phyloP scores from a whole-genome alignment of 345 rosid species.

The Gossypium anomalum region DNA sequence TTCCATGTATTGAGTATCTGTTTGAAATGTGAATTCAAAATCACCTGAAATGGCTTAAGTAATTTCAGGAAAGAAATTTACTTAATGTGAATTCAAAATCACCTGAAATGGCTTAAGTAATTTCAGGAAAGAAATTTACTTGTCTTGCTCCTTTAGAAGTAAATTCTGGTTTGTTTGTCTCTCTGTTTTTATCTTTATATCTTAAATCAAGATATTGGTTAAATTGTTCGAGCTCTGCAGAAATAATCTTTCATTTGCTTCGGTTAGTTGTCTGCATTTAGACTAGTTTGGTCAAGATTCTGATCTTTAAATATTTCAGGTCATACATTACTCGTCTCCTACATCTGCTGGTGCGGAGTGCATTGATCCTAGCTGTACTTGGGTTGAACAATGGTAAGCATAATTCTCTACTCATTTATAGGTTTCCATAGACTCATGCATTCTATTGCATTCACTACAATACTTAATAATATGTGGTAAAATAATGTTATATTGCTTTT shows the following conservation, averaged over 20 bases:
- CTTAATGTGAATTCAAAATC: neutral
- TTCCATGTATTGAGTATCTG: neutral
- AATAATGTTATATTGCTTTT: neutral
- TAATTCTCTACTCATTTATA: conserved; percentile 12
- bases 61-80: neutral
- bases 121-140: neutral
- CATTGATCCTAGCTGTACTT: conserved; percentile 70
- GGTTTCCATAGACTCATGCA: conserved; percentile 11
- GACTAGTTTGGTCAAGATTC: neutral
- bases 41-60: neutral
- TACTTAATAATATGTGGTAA: neutral
- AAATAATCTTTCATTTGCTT: neutral
- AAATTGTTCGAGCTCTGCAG: neutral
- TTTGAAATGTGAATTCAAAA: neutral
- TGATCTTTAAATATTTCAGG: conserved; percentile 35
- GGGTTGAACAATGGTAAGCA: conserved; percentile 92
- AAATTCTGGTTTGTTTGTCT: neutral
- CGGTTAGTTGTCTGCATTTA: neutral
- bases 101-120: neutral
- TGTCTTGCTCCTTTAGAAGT: neutral
- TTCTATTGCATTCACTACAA: neutral
- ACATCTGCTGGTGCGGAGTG: conserved; percentile 89
- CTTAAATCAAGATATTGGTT: neutral
- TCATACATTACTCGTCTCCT: conserved; percentile 63
- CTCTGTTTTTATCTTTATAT: neutral